phyloP scores from a whole-genome alignment of 805 yeast genomes.

The Brettanomyces anomalus region DNA sequence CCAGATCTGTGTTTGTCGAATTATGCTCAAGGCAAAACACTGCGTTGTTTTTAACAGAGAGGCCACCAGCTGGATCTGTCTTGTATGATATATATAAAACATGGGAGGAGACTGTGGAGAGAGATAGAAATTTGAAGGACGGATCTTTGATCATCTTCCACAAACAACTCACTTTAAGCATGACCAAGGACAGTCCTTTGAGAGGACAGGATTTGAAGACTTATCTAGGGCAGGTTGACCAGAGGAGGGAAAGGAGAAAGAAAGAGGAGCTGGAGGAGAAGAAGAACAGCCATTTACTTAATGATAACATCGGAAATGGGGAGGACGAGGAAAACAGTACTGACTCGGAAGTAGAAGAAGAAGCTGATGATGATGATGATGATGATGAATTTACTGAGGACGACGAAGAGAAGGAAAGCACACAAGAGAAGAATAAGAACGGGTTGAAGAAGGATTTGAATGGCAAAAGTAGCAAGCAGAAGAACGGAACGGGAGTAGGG shows the following conservation, averaged over 20 bases:
- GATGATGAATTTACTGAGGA: constrained; percentile 8
- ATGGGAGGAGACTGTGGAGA: constrained; percentile 40
- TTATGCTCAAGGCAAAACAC: constrained; percentile 59
- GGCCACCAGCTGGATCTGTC: constrained; percentile 38
- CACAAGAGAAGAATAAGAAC: constrained; percentile 17
- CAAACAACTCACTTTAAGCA: constrained; percentile 27
- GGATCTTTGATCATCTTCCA: constrained; percentile 52
- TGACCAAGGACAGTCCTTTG: constrained; percentile 39
- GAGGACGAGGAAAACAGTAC: constrained; percentile 21
- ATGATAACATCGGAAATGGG: constrained; percentile 24
- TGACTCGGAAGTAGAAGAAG: constrained; percentile 11
- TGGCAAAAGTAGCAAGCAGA: not conserved
- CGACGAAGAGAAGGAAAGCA: constrained; percentile 1
- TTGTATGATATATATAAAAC: constrained; percentile 40
- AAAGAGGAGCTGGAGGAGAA: constrained; percentile 25
- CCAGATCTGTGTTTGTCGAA: constrained; percentile 41
- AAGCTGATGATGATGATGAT: constrained; percentile 25
- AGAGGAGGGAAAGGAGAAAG: constrained; percentile 32
- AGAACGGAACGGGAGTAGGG: not conserved
- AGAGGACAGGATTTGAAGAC: constrained; percentile 40
- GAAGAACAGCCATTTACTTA: constrained; percentile 24
- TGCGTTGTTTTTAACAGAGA: constrained; percentile 69
- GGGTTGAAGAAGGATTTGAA: constrained; percentile 5
- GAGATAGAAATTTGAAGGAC: constrained; percentile 38
- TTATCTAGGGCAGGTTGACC: constrained; percentile 38